Evolutionary conservation across 2,329 filamentous ascomycete genomes (phyloP).

Genomic region (Alternaria sp.): DNA sequence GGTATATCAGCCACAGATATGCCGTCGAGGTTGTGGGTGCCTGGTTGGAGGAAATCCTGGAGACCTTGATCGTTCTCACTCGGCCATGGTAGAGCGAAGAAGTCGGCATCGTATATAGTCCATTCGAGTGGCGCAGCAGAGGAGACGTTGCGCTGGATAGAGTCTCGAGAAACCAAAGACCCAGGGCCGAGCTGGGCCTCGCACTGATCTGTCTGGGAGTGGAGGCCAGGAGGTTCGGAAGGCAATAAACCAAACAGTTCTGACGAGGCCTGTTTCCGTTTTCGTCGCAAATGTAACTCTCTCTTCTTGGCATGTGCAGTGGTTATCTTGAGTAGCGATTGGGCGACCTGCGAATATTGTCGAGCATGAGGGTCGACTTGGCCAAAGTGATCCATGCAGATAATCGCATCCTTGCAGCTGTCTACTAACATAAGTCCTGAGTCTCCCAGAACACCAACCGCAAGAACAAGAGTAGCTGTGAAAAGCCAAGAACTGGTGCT

Average conservation of each 20-base stretch:
- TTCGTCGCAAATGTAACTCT: slow-evolving; percentile 33
- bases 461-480: slow-evolving; percentile 41
- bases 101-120: slow-evolving; percentile 46
- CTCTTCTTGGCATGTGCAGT: slow-evolving; percentile 37
- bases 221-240: slow-evolving; percentile 11
- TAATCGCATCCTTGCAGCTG: slow-evolving; percentile 35
- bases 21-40: slow-evolving; percentile 40
- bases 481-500: slow-evolving; percentile 41
- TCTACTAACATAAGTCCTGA: slow-evolving; percentile 34
- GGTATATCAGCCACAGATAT: slow-evolving; percentile 45
- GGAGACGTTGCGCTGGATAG: slow-evolving; percentile 14
- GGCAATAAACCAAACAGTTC: slow-evolving; percentile 42
- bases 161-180: slow-evolving; percentile 8
- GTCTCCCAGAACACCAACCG: slow-evolving; percentile 38
- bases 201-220: neutral
- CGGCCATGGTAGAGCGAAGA: slow-evolving; percentile 43
- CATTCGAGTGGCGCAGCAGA: slow-evolving; percentile 33
- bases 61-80: slow-evolving; percentile 44
- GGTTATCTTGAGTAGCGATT: slow-evolving; percentile 38
- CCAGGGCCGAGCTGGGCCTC: slow-evolving; percentile 11
- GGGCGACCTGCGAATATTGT: slow-evolving; percentile 41
- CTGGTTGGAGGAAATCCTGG: slow-evolving; percentile 45
- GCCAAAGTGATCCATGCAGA: slow-evolving; percentile 41
- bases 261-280: slow-evolving; percentile 42
- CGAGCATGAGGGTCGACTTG: slow-evolving; percentile 41